Evolutionary conservation across 2,329 filamentous ascomycete species (phyloP).

Genomic region (Escovopsis sp.): DNA sequence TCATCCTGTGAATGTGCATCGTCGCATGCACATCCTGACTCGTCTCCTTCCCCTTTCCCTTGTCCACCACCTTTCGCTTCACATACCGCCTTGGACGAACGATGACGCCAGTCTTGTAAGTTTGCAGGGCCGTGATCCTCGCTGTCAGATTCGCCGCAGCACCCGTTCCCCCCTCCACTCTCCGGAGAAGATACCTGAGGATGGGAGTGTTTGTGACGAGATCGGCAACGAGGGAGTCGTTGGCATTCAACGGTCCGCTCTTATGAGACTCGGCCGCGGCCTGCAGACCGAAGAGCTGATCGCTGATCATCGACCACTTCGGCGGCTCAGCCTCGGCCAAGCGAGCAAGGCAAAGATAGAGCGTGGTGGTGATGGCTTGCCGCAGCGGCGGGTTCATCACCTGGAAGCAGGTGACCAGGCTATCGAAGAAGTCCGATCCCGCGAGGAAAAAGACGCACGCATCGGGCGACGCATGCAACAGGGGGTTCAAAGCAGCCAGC

Average conservation of each 20-base stretch:
- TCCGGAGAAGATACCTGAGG: slow-evolving; percentile 45
- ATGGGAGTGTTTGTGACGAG: slow-evolving; percentile 70
- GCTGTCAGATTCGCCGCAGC: slow-evolving; percentile 42
- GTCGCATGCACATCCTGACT: slow-evolving; percentile 25
- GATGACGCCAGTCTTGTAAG: slow-evolving; percentile 42
- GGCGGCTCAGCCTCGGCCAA: slow-evolving; percentile 51
- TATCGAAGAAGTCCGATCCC: slow-evolving; percentile 78
- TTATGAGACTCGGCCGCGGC: slow-evolving; percentile 51
- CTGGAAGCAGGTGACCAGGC: slow-evolving; percentile 50
- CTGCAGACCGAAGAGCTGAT: slow-evolving; percentile 73
- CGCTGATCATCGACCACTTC: slow-evolving; percentile 61
- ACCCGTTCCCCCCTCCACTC: slow-evolving; percentile 32
- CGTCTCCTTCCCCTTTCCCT: slow-evolving; percentile 43
- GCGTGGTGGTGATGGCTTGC: slow-evolving; percentile 53
- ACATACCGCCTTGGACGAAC: slow-evolving; percentile 34
- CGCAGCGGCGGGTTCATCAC: slow-evolving; percentile 49
- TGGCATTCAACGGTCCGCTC: slow-evolving; percentile 37
- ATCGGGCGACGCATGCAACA: slow-evolving; percentile 46
- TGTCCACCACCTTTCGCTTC: slow-evolving; percentile 43
- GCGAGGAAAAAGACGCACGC: slow-evolving; percentile 53
- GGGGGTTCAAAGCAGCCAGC: slow-evolving; percentile 44
- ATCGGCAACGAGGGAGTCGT: slow-evolving; percentile 64
- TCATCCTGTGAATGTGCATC: slow-evolving; percentile 69
- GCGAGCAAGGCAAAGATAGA: slow-evolving; percentile 61
- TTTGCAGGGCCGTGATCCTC: slow-evolving; percentile 44